A percentile compares a stretch with the other conserved stretches of the same genome.
Conservation (phyloP, 192 early-diverging fungal species). For the Podila verticillata region DNA sequence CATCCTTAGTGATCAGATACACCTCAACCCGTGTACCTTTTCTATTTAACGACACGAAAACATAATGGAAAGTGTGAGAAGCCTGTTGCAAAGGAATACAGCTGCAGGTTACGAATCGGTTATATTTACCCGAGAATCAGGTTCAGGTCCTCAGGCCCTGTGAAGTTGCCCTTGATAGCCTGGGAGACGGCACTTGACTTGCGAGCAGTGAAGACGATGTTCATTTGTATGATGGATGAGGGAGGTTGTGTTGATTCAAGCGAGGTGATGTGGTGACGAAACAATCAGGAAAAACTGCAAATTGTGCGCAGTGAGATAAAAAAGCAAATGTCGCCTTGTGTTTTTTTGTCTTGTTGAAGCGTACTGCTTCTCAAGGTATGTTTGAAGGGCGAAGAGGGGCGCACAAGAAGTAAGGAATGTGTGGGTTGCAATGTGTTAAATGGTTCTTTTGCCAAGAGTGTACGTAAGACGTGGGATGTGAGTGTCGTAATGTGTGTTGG, state of each 20-base stretch:
- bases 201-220: conserved; percentile 78
- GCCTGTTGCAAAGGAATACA: background rate
- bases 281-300: too few relatives aligned
- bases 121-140: conserved; percentile 76
- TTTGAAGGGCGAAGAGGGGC: too few relatives aligned
- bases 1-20: conserved; percentile 47
- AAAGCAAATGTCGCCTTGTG: too few relatives aligned
- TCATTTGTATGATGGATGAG: conserved; percentile 12
- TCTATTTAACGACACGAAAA: conserved; percentile 19
- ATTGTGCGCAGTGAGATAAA: too few relatives aligned
- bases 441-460: too few relatives aligned
- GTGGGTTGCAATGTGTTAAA: too few relatives aligned
- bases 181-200: conserved; percentile 77
- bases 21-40: conserved; percentile 72
- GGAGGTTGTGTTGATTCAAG: background rate
- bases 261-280: too few relatives aligned
- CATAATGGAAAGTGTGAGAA: background rate
- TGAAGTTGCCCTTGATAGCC: conserved; percentile 74
- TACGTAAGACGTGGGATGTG: too few relatives aligned
- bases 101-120: background rate
- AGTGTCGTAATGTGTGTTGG: background rate
- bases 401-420: too few relatives aligned
- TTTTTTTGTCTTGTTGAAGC: too few relatives aligned
- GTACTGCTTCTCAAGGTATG: too few relatives aligned
- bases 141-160: conserved; percentile 67